These are phyloP conservation scores for Geotrichum klebahnii DNA, from an alignment of 1,139 yeast genomes.

Conservation along the genomic window DNA sequence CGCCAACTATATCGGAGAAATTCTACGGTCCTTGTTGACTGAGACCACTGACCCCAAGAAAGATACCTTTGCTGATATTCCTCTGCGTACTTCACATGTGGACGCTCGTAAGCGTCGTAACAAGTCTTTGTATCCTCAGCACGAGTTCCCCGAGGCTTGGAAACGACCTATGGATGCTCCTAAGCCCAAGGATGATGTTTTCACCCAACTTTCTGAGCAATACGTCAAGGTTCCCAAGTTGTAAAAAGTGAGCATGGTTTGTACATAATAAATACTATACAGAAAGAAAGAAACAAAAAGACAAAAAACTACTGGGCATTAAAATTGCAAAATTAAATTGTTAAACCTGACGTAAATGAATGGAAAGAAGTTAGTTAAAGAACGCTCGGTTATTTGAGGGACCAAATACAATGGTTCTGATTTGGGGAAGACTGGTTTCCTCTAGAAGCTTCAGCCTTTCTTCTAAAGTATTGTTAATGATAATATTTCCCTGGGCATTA, in stretches of 20 bases:
- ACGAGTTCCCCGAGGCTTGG: conserved; percentile 78
- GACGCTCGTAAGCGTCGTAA: conserved; percentile 45
- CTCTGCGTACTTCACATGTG: conserved; percentile 73
- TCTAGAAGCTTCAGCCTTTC: conserved; percentile 83
- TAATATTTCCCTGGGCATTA: conserved; percentile 75
- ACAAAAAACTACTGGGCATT: neutral
- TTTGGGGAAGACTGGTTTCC: conserved; percentile 85
- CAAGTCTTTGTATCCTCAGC: conserved; percentile 34
- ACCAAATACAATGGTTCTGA: conserved; percentile 54
- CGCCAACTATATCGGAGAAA: conserved; percentile 65
- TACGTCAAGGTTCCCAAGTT: conserved; percentile 22
- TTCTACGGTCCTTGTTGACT: conserved; percentile 54
- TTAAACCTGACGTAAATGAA: neutral
- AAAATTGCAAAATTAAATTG: neutral
- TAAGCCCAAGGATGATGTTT: conserved; percentile 26
- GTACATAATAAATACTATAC: conserved; percentile 42
- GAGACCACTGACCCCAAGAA: conserved; percentile 59
- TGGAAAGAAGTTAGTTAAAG: conserved; percentile 55
- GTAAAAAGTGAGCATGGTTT: conserved; percentile 10
- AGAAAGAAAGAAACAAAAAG: neutral
- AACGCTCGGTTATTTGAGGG: conserved; percentile 82
- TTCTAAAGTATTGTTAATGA: conserved; percentile 86
- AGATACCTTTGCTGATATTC: conserved; percentile 68
- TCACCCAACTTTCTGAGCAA: conserved; percentile 20
- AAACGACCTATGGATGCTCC: conserved; percentile 53